phyloP scores from a whole-genome alignment of 192 early-diverging fungal species.

The Dispira simplex region DNA sequence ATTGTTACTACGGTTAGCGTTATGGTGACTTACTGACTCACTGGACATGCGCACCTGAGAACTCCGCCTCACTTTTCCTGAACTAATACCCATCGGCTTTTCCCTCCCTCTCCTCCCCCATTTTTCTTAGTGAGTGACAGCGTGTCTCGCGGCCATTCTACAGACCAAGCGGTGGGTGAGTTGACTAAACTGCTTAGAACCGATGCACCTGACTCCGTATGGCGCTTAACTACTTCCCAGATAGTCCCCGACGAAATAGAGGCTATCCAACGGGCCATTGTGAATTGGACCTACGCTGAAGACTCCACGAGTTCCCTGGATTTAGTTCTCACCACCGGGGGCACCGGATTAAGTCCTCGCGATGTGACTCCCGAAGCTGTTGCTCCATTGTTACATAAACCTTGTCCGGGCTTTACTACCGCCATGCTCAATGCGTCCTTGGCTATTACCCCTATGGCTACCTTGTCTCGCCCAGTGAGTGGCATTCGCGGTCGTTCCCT shows the following conservation, averaged over 20 bases:
- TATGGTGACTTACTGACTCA: no score
- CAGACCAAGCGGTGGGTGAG: background rate
- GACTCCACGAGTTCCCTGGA: slow-evolving; percentile 13
- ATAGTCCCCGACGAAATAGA: background rate
- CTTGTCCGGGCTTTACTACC: slow-evolving; percentile 58
- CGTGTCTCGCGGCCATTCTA: background rate
- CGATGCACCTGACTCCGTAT: background rate
- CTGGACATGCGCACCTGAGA: no score
- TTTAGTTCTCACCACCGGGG: slow-evolving; percentile 73
- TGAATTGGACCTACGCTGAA: background rate
- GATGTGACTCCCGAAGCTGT: slow-evolving; percentile 86
- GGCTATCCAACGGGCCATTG: slow-evolving; percentile 1
- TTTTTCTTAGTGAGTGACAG: slow-evolving; percentile 6
- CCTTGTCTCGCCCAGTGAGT: slow-evolving; percentile 63
- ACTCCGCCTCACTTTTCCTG: no score
- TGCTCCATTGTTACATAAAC: slow-evolving; percentile 45
- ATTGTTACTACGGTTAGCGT: no score
- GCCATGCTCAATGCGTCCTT: slow-evolving; percentile 65
- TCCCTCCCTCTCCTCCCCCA: background rate
- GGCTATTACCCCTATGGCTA: slow-evolving; percentile 74
- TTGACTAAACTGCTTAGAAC: background rate
- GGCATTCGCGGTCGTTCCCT: slow-evolving; percentile 43
- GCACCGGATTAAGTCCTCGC: slow-evolving; percentile 78
- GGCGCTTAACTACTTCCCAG: background rate
- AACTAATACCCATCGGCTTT: no score